Conservation (phyloP, 2,329 filamentous ascomycete species). For the Lachnellula cervina region DNA sequence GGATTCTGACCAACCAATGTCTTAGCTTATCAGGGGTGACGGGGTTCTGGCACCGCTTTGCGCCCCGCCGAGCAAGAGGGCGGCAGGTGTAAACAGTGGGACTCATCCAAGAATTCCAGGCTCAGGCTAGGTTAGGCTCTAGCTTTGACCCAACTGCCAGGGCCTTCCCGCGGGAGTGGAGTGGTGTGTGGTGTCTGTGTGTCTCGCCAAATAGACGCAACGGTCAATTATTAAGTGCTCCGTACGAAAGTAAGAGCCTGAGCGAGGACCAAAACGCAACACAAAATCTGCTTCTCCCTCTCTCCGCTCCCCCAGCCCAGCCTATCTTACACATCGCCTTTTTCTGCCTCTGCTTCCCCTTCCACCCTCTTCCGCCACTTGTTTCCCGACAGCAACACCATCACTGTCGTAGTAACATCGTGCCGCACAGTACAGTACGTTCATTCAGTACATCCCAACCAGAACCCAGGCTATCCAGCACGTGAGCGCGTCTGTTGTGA, state of each 20-base stretch:
- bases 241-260: not conserved
- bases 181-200: slow-evolving; percentile 1
- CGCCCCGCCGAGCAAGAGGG: slow-evolving; percentile 1
- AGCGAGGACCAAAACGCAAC: not conserved
- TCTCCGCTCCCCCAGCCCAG: not conserved
- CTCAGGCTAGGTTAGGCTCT: not conserved
- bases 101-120: not conserved
- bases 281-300: slow-evolving; percentile 2
- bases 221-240: not conserved
- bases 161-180: not conserved
- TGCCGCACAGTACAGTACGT: not conserved
- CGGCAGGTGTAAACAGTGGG: not conserved
- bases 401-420: slow-evolving; percentile 1
- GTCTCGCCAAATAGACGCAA: slow-evolving; percentile 3
- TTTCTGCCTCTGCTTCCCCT: slow-evolving; percentile 1
- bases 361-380: not conserved
- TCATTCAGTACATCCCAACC: slow-evolving; percentile 8
- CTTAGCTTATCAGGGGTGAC: not conserved
- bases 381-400: not conserved
- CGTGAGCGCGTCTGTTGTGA: slow-evolving; percentile 35
- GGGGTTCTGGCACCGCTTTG: too few relatives aligned
- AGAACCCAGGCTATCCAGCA: slow-evolving; percentile 8
- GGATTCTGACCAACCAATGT: not conserved
- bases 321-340: slow-evolving; percentile 1
- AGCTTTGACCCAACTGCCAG: not conserved